phyloP scores from a whole-genome alignment of 768 basidiomycete species.

The Lactarius sanguifluus region DNA sequence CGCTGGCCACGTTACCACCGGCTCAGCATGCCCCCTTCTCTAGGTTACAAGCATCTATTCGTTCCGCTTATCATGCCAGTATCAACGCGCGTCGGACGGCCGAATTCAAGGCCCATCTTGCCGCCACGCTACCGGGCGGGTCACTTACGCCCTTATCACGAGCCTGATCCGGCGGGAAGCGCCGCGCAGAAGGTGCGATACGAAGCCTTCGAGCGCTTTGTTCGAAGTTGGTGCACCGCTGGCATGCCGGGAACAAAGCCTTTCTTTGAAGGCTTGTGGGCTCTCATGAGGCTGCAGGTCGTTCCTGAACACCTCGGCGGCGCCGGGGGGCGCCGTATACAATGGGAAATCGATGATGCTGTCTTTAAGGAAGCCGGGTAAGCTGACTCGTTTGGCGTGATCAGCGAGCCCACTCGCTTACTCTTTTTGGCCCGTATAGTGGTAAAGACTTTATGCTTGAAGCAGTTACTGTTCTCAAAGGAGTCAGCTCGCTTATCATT shows the following conservation, averaged over 20 bases:
- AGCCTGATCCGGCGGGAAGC: slow-evolving; percentile 58
- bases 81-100: slow-evolving; percentile 73
- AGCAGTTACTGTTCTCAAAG: slow-evolving; percentile 87
- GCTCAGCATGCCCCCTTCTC: slow-evolving; percentile 87
- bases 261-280: slow-evolving; percentile 79
- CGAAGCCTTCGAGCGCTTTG: slow-evolving; percentile 72
- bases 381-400: slow-evolving; percentile 39
- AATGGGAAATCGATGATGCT: slow-evolving; percentile 94
- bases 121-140: slow-evolving; percentile 74
- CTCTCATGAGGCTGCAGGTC: slow-evolving; percentile 75
- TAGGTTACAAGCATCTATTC: slow-evolving; percentile 81
- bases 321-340: slow-evolving; percentile 66
- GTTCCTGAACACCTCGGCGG: slow-evolving; percentile 81
- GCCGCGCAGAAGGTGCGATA: slow-evolving; percentile 76
- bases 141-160: slow-evolving; percentile 76
- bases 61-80: slow-evolving; percentile 81
- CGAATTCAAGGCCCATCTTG: slow-evolving; percentile 83
- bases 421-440: slow-evolving; percentile 43
- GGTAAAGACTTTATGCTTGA: slow-evolving; percentile 95
- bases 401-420: slow-evolving; percentile 28
- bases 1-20: slow-evolving; percentile 72
- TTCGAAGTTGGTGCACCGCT: slow-evolving; percentile 79
- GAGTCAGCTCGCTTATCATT: slow-evolving; percentile 55
- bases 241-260: slow-evolving; percentile 89
- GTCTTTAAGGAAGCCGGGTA: slow-evolving; percentile 94